Evolutionary conservation across 306 rosid species (phyloP).

Genomic region (Prunus padus): DNA sequence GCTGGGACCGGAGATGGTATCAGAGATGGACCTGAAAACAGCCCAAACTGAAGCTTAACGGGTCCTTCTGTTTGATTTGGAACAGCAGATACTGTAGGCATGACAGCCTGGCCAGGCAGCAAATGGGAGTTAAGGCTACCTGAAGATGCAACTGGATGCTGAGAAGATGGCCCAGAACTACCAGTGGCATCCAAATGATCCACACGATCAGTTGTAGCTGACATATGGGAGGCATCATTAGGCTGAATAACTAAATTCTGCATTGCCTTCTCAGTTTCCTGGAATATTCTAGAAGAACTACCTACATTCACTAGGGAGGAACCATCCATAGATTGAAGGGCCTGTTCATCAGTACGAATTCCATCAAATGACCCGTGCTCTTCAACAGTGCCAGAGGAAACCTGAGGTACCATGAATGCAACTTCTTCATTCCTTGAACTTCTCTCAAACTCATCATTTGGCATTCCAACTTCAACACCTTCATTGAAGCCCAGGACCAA

Average conservation of each 20-base stretch:
- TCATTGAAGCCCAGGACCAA: conserved; percentile 87
- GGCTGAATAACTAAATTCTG: conserved; percentile 52
- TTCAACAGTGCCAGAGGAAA: conserved; percentile 38
- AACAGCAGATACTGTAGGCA: conserved; percentile 47
- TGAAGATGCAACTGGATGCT: conserved; percentile 43
- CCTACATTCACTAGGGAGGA: conserved; percentile 44
- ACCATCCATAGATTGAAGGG: conserved; percentile 47
- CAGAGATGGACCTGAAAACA: conserved; percentile 93
- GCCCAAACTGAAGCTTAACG: conserved; percentile 92
- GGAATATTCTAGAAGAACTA: conserved; percentile 50
- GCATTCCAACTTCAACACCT: conserved; percentile 97
- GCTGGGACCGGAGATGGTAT: conserved; percentile 96
- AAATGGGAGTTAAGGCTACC: conserved; percentile 46
- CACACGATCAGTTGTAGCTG: conserved; percentile 40
- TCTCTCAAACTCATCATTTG: conserved; percentile 76
- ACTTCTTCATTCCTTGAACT: conserved; percentile 47
- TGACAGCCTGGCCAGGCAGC: conserved; percentile 43
- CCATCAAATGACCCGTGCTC: conserved; percentile 51
- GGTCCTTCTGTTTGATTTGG: conserved; percentile 71
- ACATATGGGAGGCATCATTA: conserved; percentile 32
- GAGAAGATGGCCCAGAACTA: conserved; percentile 47
- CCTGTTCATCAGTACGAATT: conserved; percentile 34
- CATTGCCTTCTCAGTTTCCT: conserved; percentile 55
- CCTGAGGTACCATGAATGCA: conserved; percentile 38
- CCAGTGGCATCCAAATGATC: conserved; percentile 50